Base-by-base conservation (phyloP, 257 asterid genomes). In the Nicotiana paniculata region DNA sequence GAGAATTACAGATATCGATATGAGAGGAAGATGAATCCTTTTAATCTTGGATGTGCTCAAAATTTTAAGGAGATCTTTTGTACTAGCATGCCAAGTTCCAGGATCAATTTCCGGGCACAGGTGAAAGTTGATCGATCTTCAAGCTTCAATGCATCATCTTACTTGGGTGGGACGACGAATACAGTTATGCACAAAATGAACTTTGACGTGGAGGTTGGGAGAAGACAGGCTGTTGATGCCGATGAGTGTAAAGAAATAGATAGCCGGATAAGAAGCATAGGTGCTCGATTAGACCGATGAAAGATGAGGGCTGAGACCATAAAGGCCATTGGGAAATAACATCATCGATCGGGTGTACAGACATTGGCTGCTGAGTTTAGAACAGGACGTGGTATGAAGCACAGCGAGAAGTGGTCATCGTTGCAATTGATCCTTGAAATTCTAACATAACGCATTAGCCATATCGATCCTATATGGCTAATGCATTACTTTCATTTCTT, bases 1-100 rank as follows among this genome's bases (percentile, higher is more conserved):
- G 84, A 82, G 28, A 82, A 82, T 26, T 82, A 69, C 59, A 58
- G 84, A 24, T 88, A 88, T 79, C 88, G 86, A 9, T 90, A 90
- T 63, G 91, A 88, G n/a, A 85, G 83, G 72, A 87, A 87, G 86
- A 85, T 84, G 91, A 90, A 88, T 82, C 93, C 93, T 68, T 88
- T 77, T 55, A 86, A 90, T 82, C 86, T 82, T 8, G 93, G 91
- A 57, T 57, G 64, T 70, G 46, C 82, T 6, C 75, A 82, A 5
- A 90, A 90, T 75, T 84, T 87, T 32, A 63, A 63, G 85, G 90
- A 90, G 48, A 85, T 90, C 54, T 88, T 90, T 58, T 88, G 79
- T 83, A 66, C 89, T 6, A 78, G 35, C 62, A 77, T 84, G 39
- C 89, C 91, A 16, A 68, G 75, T 24, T 87, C 93, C 30, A 70